Percentiles rank a stretch among this genome's conserved stretches.
phyloP scores from a whole-genome alignment of 208 protist genomes.

The Leishmania tropica region DNA sequence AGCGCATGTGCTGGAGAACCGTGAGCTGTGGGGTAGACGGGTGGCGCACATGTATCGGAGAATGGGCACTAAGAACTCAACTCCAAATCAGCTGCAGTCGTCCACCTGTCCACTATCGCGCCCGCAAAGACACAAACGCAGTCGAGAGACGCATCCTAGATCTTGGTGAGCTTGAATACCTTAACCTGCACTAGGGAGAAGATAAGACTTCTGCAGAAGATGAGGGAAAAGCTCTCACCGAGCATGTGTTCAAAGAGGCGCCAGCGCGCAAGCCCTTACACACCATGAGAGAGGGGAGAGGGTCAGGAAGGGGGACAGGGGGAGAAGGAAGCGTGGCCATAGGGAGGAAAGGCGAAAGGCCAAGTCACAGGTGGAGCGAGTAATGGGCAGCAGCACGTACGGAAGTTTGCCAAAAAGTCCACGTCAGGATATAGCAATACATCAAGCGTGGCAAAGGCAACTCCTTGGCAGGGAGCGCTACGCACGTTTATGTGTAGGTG shows the following conservation, averaged over 20 bases:
- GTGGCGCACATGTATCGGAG: neutral
- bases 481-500: neutral
- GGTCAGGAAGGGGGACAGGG: neutral
- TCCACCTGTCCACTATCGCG: neutral
- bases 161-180: conserved; percentile 34
- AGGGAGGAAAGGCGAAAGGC: neutral
- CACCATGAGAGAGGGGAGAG: neutral
- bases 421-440: neutral
- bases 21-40: neutral
- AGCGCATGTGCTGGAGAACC: neutral
- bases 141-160: neutral
- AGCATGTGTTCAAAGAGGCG: neutral
- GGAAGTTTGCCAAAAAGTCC: neutral
- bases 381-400: neutral
- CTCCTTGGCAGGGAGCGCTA: neutral
- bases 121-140: neutral
- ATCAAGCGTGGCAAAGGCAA: neutral
- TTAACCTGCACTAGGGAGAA: conserved; percentile 14
- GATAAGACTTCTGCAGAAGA: conserved; percentile 14
- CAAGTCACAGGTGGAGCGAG: neutral
- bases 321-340: neutral
- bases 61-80: no score
- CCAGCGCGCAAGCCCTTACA: neutral
- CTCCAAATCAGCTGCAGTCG: neutral
- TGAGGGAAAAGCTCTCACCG: conserved; percentile 31